These are phyloP conservation scores for Myxozyma monticola DNA, from an alignment of 805 yeast genomes.

Conservation along the genomic window DNA sequence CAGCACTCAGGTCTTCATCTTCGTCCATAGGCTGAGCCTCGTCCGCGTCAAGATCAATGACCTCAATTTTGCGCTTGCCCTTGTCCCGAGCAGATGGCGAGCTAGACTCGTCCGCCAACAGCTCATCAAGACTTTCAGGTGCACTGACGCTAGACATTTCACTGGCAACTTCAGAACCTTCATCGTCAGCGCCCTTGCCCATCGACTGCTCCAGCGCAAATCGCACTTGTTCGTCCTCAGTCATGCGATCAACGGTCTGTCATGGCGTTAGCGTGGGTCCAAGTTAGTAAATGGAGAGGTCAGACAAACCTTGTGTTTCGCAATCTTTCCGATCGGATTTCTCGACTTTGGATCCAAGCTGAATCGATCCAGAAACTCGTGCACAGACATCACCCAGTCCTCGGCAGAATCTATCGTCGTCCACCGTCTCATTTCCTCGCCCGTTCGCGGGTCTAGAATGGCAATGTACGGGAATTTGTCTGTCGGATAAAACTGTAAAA, in stretches of 20 bases:
- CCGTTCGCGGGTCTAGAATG: conserved; percentile 91
- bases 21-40: conserved; percentile 23
- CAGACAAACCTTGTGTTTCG: conserved; percentile 49
- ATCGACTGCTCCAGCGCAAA: conserved; percentile 71
- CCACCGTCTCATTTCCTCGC: conserved; percentile 84
- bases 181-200: conserved; percentile 35
- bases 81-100: conserved; percentile 7
- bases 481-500: conserved; percentile 70
- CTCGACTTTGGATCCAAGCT: conserved; percentile 62
- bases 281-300: background rate
- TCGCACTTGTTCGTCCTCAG: conserved; percentile 83
- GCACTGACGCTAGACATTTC: conserved; percentile 39
- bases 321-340: conserved; percentile 54
- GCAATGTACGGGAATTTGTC: conserved; percentile 80
- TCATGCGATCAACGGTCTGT: conserved; percentile 53
- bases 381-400: conserved; percentile 41
- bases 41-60: conserved; percentile 34
- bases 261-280: conserved; percentile 39
- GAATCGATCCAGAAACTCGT: conserved; percentile 64
- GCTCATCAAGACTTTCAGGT: conserved; percentile 22
- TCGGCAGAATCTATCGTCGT: conserved; percentile 36
- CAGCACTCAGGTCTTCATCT: conserved; percentile 8
- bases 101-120: conserved; percentile 19
- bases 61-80: conserved; percentile 31
- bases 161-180: conserved; percentile 35